Evolutionary conservation across 2,329 filamentous ascomycete genomes (phyloP).

Genomic region (Calonectria pseudoturangicola): DNA sequence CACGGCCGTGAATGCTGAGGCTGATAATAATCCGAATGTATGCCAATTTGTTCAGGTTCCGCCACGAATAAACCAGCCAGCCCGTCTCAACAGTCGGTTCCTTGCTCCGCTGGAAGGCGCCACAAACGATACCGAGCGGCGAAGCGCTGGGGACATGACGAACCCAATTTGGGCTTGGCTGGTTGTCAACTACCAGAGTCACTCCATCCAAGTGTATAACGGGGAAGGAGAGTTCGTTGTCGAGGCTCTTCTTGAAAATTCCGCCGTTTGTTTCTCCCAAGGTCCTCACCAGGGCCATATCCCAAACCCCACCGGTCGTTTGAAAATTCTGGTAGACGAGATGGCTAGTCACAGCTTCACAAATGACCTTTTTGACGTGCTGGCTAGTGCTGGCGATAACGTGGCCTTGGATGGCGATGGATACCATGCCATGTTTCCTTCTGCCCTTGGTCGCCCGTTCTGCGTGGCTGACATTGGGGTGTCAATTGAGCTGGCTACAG

Average conservation of each 20-base stretch:
- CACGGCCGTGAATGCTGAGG: background rate
- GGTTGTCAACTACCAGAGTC: background rate
- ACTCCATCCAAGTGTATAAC: background rate
- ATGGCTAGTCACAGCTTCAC: no score
- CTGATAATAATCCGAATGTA: background rate
- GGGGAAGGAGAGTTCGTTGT: background rate
- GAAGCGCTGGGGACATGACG: background rate
- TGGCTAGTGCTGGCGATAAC: no score
- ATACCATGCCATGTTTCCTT: background rate
- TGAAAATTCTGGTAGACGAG: no score
- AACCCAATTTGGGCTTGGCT: background rate
- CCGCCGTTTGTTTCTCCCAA: no score
- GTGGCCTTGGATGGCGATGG: background rate
- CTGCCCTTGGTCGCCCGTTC: background rate
- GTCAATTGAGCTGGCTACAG: background rate
- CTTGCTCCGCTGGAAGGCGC: background rate
- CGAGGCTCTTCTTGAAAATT: background rate
- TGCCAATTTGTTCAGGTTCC: background rate
- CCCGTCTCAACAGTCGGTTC: background rate
- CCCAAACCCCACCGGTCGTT: no score
- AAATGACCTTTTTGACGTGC: no score
- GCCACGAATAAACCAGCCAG: background rate
- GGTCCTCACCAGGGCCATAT: no score
- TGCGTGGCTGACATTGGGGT: background rate
- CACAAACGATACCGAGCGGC: no score